Conservation (phyloP, 208 protist species). For the Porcisia deanei region DNA sequence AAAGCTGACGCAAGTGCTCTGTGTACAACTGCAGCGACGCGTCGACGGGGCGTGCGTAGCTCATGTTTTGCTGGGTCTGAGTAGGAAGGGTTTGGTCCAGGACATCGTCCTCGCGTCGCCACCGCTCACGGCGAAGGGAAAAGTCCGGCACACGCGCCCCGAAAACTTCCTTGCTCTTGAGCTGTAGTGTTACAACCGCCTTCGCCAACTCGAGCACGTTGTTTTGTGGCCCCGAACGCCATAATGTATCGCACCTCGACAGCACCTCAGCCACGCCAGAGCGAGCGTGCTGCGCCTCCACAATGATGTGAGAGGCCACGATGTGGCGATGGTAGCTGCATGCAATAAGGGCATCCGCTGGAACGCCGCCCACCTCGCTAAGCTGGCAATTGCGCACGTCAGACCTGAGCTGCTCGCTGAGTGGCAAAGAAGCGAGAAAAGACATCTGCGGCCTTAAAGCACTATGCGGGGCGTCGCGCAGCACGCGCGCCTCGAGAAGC, state of each 20-base stretch:
- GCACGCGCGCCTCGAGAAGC: slow-evolving; percentile 38
- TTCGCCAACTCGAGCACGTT: slow-evolving; percentile 62
- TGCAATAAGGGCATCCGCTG: slow-evolving; percentile 71
- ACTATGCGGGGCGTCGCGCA: slow-evolving; percentile 34
- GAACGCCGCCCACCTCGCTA: slow-evolving; percentile 43
- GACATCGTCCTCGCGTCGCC: slow-evolving; percentile 67
- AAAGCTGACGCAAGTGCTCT: slow-evolving; percentile 52
- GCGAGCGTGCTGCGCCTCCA: slow-evolving; percentile 79
- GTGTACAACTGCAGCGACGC: slow-evolving; percentile 68
- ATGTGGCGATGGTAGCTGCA: slow-evolving; percentile 84
- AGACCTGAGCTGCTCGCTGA: slow-evolving; percentile 22
- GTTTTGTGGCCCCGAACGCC: slow-evolving; percentile 38
- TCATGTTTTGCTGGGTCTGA: slow-evolving; percentile 27
- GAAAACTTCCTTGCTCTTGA: slow-evolving; percentile 83
- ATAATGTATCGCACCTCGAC: slow-evolving; percentile 55
- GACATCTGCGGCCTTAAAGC: slow-evolving; percentile 41
- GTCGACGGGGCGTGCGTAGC: slow-evolving; percentile 47
- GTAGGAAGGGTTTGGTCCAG: slow-evolving; percentile 64
- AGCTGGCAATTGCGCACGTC: slow-evolving; percentile 41
- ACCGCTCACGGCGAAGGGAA: slow-evolving; percentile 57
- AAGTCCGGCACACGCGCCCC: slow-evolving; percentile 83
- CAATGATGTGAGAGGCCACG: slow-evolving; percentile 65
- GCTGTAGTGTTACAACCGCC: slow-evolving; percentile 66
- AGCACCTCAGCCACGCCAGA: slow-evolving; percentile 67
- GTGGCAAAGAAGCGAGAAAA: slow-evolving; percentile 20